Base-by-base conservation (phyloP, 1,284 basidiomycete genomes). In the Kwoniella shivajii region DNA sequence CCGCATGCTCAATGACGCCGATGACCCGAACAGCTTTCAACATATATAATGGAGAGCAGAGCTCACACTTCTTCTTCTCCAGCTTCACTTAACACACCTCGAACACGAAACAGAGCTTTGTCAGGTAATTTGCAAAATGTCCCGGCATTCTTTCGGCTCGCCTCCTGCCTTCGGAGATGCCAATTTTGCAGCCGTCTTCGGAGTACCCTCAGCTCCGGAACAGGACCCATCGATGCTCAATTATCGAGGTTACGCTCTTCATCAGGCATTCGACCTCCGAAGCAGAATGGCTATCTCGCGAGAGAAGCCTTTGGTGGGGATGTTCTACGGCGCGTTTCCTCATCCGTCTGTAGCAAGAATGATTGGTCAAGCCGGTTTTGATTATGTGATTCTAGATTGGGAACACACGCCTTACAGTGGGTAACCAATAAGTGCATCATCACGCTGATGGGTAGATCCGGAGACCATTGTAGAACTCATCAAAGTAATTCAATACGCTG, bases 321-420 rank as follows among this genome's bases (percentile, higher is more conserved):
- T 45, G 22, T 51, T 51, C 50, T 43, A 22, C 30, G 41, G 39
- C 16, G 50, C 39, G 6, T 51, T 51, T 22, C 41, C 41, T 43
- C 31, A 51, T 29, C 41, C 49, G 3, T 34, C 37, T 27, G 38
- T 60, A 16, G 59, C 54, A 14, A 60, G 56, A 55, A 50, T 63
- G 27, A 49, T 58, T 9, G 61, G 52, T 18, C 52, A 48, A 6
- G 49, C 44, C 13, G 61, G 61, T 11, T 63, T 58, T 33, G 61
- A 60, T 36, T 57, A 37, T 24, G 42, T 64, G 22, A 54, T 65
- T 30, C 50, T 69, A 29, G 67, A 69, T 31, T 60, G 65, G 57
- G 67, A 69, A 49, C 67, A 69, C 46, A 63, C 66, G 3, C 63
- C 66, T 16, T 60, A 53, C 36, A 45, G 64, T 61, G 31, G 59